Percentiles rank a stretch among this genome's conserved stretches.
Conservation (phyloP, 805 yeast species). For the Saccharomyces jurei region DNA sequence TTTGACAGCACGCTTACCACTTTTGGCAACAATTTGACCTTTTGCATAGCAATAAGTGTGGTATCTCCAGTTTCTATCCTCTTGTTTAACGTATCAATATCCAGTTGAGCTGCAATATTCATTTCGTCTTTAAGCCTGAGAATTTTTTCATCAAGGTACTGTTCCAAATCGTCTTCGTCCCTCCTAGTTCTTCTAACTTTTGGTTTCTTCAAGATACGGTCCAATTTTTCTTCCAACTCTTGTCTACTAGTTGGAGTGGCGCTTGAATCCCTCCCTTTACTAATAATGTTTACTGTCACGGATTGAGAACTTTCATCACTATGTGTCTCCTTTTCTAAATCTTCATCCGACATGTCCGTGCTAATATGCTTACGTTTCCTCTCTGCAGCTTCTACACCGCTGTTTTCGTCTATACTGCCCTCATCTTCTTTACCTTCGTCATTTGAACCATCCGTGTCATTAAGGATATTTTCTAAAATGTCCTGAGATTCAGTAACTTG, state of each 20-base stretch:
- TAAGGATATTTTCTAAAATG: background rate
- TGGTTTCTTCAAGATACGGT: slow-evolving; percentile 62
- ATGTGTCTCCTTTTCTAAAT: slow-evolving; percentile 10
- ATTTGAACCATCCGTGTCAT: background rate
- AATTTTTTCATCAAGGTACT: slow-evolving; percentile 88
- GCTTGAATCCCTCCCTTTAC: slow-evolving; percentile 12
- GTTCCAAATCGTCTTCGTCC: slow-evolving; percentile 89
- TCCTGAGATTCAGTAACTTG: background rate
- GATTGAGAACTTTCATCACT: slow-evolving; percentile 2
- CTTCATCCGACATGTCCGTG: slow-evolving; percentile 16
- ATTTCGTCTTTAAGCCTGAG: slow-evolving; percentile 74
- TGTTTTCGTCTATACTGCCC: background rate
- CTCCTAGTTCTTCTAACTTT: slow-evolving; percentile 55
- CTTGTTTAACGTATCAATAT: slow-evolving; percentile 45
- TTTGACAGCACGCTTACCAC: slow-evolving; percentile 71
- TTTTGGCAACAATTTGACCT: slow-evolving; percentile 69
- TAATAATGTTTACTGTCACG: slow-evolving; percentile 21
- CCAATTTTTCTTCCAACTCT: slow-evolving; percentile 73
- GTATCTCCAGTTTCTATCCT: slow-evolving; percentile 35
- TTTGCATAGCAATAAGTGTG: slow-evolving; percentile 42
- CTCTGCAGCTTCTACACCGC: slow-evolving; percentile 4
- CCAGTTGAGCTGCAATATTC: slow-evolving; percentile 80
- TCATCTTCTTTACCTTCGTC: slow-evolving; percentile 3
- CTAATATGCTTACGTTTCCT: slow-evolving; percentile 26
- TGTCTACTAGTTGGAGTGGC: slow-evolving; percentile 40